Base-by-base conservation (phyloP, 306 rosid species). In the Sechiopsis laciniata region DNA sequence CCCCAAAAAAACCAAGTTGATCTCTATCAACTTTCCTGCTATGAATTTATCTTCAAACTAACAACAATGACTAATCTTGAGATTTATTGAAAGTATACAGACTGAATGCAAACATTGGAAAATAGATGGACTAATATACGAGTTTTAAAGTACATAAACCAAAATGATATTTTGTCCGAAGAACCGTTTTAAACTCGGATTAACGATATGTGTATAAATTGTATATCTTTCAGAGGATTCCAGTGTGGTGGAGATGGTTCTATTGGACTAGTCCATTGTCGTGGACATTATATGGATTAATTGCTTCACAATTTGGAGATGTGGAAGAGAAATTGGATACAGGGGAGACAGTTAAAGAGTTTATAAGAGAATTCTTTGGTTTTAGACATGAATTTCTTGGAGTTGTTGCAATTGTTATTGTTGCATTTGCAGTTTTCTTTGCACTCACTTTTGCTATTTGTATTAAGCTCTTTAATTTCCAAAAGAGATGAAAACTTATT, bases 381-480 rank as follows among this genome's bases (percentile, higher is more conserved):
- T 83, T 72, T 76, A 72, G 70, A 48, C 60, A 85, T 46, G 79
- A 76, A 29, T 85, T 87, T 72, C 64, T 85, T 1, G 85, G 84
- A 59, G 75, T 78, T 55, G 79, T 71, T 70, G 85, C 82, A 5
- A 13, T 0, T 68, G 80, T 76, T 0, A 72, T 80, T 72, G 80
- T 83, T 62, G 81, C 75, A 1, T 80, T 78, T 52, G 4, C 85
- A 15, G 29, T 72, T 16, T 56, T 87, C n/a, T 84, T 87, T 84
- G 87, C 84, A 16, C 20, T 78, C 55, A 46, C 69, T 32, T 88
- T 82, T 75, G 82, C 86, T 21, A 37, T 84, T 32, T 73, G 79
- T 12, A 74, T 84, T 0, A 87, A 77, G 68, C 14, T 72, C 51
- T 81, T 87, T 37, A 87, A 79, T 66, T 88, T 88, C 77, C 87